Percentiles rank a stretch among this genome's conserved stretches.
These are phyloP conservation scores for Penicillium turbatum DNA, from an alignment of 495 filamentous ascomycete species.

Conservation along the genomic window DNA sequence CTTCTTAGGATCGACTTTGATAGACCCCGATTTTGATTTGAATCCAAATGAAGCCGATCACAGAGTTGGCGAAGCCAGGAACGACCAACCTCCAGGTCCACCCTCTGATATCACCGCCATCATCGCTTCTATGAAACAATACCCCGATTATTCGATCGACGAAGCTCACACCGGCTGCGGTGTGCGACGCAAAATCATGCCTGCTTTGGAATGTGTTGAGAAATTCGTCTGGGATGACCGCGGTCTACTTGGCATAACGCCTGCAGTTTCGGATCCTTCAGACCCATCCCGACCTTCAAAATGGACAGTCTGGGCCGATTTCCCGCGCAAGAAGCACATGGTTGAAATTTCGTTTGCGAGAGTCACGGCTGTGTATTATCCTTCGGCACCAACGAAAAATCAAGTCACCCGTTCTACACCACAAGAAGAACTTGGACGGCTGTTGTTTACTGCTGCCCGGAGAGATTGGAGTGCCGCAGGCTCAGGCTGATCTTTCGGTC, in stretches of 20 bases:
- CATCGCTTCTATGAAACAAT: conserved; percentile 54
- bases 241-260: conserved; percentile 62
- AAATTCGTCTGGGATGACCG: conserved; percentile 61
- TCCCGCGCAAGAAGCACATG: conserved; percentile 14
- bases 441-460: conserved; percentile 40
- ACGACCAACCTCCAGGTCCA: conserved; percentile 7
- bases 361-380: conserved; percentile 24
- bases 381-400: conserved; percentile 6
- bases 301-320: conserved; percentile 25
- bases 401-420: conserved; percentile 5
- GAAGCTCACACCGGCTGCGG: conserved; percentile 74
- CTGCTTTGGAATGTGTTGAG: conserved; percentile 64
- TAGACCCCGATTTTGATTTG: conserved; percentile 36
- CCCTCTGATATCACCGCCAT: conserved; percentile 47
- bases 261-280: conserved; percentile 31
- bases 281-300: conserved; percentile 2
- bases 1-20: conserved; percentile 47
- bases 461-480: conserved; percentile 30
- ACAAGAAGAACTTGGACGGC: conserved; percentile 32
- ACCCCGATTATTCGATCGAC: conserved; percentile 77
- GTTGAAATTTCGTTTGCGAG: conserved; percentile 33
- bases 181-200: conserved; percentile 59
- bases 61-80: neutral
- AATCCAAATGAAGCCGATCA: conserved; percentile 19
- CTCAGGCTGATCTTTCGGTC: neutral